These are phyloP conservation scores for Linum usitatissimum DNA, from an alignment of 345 rosid genomes.

Conservation along the genomic window DNA sequence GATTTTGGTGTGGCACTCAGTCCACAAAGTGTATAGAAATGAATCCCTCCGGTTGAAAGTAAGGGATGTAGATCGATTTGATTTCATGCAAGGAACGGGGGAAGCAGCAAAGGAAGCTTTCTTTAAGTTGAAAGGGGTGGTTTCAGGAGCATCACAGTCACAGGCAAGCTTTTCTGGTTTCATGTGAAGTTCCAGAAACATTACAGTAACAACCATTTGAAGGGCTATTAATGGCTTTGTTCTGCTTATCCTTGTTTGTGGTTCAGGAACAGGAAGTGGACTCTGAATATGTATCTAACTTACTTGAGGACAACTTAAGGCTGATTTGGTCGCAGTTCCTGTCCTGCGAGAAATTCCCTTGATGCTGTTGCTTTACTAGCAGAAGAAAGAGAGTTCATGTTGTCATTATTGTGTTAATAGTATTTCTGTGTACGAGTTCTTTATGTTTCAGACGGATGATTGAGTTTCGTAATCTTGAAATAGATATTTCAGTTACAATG, in stretches of 20 bases:
- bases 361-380: not conserved
- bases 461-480: no score
- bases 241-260: not conserved
- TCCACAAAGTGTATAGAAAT: slow-evolving; percentile 25
- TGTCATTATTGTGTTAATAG: no score
- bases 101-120: slow-evolving; percentile 25
- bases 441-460: no score
- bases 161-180: slow-evolving; percentile 14
- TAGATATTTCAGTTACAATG: no score
- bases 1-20: slow-evolving; percentile 32
- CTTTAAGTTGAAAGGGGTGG: slow-evolving; percentile 39
- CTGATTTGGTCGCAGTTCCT: slow-evolving; percentile 38
- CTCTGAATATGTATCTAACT: slow-evolving; percentile 6
- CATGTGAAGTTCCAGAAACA: not conserved
- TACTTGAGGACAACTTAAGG: slow-evolving; percentile 30
- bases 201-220: slow-evolving; percentile 3
- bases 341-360: slow-evolving; percentile 8
- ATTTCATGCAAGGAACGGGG: slow-evolving; percentile 33
- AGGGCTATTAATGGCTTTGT: not conserved
- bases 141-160: slow-evolving; percentile 15
- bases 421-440: no score
- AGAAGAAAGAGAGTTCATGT: no score
- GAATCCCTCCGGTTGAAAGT: slow-evolving; percentile 36
- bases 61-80: slow-evolving; percentile 46
- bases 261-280: slow-evolving; percentile 26